Base-by-base conservation (phyloP, 1,139 yeast genomes). In the Suhomyces bolitotheri region DNA sequence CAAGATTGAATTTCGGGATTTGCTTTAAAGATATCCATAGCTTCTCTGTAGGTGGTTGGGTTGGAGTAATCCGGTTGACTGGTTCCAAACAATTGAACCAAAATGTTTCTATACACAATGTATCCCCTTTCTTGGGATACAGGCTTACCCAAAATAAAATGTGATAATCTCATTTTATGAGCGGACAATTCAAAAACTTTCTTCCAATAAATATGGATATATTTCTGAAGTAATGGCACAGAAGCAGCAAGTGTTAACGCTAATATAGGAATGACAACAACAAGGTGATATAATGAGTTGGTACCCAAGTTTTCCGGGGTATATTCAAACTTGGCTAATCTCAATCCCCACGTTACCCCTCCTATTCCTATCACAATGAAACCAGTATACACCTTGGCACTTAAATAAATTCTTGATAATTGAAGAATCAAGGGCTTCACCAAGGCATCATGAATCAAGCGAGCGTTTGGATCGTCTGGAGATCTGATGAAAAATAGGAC, bases 401-500 rank as follows among this genome's bases (percentile, higher is more conserved):
- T 85, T 21, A 88, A 62, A 6, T 73, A 72, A 27, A 92, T 83
- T 44, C 96, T 72, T 22, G 84, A 78, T 23, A 90, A 50, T 56
- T 92, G 97, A 29, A 83, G 65, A 10, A 63, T 46, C 49, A 90
- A 71, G 1, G 96, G 87, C 45, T 85, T 80, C 36, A 84, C 82
- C 42, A 92, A 63, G 1, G 95, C 94, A 54, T 90, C 96, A 47
- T 88, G 92, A 29, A 92, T 75, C n/a, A 94, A 76, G 44, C 92
- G 78, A 27, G 89, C 82, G 49, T 88, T 84, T 20, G 96, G 96
- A 54, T 92, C 97, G 49, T 90, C 96, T 2, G 97, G 96, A 21
- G 95, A 89, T 45, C 96, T 73, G 39, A 94, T 86, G 62, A 94
- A 92, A 59, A 80, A 92, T 28, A 92, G 66, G 3, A 88, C 96